Evolutionary conservation across 805 yeast species (phyloP), one percentile per base, ranked within the genome.

Genomic region (Starmerella davenportii): DNA sequence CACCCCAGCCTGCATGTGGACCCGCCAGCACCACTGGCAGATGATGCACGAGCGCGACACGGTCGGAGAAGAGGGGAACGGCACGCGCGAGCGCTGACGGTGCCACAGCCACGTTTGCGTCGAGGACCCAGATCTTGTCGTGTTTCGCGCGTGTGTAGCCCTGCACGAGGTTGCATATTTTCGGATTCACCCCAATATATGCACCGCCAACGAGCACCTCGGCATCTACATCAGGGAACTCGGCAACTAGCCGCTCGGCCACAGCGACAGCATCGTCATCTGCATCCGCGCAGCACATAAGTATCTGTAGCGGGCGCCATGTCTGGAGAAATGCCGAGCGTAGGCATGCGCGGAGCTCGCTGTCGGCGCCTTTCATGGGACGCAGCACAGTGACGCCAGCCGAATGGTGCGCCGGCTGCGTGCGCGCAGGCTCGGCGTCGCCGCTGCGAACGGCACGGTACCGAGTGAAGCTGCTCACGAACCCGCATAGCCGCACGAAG

Each of bases 81-180:
- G 92, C 77, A 39, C 87, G 67, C 14, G 60, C 57, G 47, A 82
- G 59, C 1, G 82, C 67, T 19, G 75, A 70, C 1, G 76, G 71
- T 25, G 72, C 58, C 1, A 76, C 78, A 79, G 82, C 78, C 4
- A 79, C 90, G 51, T 82, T 82, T 21, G 85, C 74, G 57, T 82
- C 95, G 60, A 79, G 65, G 14, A 80, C 72, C 94, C 95, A 82
- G 11, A 84, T 47, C 16, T 78, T 67, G 51, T 82, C 93, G 55
- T 70, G 62, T 47, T 70, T 68, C 5, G 93, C 87, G 2, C 56
- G 56, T 30, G 61, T 55, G 51, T 76, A 80, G 4, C 93, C 94
- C 54, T 79, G 79, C n/a, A 82, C 74, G 34, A 82, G 60, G 56
- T 82, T 82, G 57, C 81, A 80, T 39, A 82, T 79, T 57, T 82